Base-by-base conservation (phyloP, 345 rosid species). In the Camelina laxa region DNA sequence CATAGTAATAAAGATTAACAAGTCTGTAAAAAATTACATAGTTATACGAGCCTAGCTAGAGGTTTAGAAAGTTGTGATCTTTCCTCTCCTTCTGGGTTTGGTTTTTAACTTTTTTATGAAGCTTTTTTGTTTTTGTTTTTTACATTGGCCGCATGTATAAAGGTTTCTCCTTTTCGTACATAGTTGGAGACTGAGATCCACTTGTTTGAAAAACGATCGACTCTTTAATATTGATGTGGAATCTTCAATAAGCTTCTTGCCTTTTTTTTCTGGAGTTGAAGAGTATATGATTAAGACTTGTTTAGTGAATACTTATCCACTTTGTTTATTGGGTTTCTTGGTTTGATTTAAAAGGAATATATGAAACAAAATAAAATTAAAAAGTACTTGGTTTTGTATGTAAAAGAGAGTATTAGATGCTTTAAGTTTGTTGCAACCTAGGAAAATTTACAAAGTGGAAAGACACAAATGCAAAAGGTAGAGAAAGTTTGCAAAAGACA, bases 391-490 rank as follows among this genome's bases (percentile, higher is more conserved):
- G 50, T 10, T 60, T 44, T 50, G 27, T 1, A n/a, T n/a, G n/a
- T n/a, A n/a, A 16, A 10, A 51, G 69, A 75, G 68, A 54, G 53
- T 21, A 62, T 14, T 55, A 58, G 75, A 76, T 76, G 70, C 71
- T 76, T 69, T 44, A 53, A 62, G 80, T 63, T 69, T 54, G 33
- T 24, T 22, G 71, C 80, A 76, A 63, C 71, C 71, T 76, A 63
- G 75, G 71, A 76, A 76, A 62, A 7, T 33, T 69, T n/a, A 69
- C 75, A 76, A 69, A 56, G 75, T 76, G 35, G 70, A 14, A 49
- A 59, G 61, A 60, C 56, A 36, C 45, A 76, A 62, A 13, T 55
- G 36, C 65, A 63, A 76, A 62, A 75, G 68, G 62, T 60, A 38
- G 7, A 50, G 59, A 65, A 51, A 57, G 19, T 57, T 56, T 35